phyloP scores from a whole-genome alignment of 148 eudicot genomes.

The Agrostemma githago region DNA sequence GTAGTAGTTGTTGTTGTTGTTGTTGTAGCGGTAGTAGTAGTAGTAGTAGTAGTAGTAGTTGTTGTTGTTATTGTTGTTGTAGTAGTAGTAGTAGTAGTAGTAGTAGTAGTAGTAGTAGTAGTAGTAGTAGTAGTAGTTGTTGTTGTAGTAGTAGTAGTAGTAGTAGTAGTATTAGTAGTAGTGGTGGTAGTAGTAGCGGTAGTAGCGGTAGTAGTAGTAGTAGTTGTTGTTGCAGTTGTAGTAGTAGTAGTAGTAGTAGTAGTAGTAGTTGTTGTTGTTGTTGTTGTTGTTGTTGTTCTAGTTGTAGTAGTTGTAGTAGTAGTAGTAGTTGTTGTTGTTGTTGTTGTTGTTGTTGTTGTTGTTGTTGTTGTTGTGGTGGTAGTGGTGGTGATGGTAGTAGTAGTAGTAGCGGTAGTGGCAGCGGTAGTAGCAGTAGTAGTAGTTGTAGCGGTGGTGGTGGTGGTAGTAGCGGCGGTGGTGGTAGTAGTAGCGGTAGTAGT shows the following conservation, averaged over 20 bases:
- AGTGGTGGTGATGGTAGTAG: not conserved
- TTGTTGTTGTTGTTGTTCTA: not conserved
- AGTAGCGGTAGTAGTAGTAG: conserved; percentile 2
- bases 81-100: conserved; percentile 7
- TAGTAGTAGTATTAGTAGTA: no score
- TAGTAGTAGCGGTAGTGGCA: conserved; percentile 4
- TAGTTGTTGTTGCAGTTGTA: not conserved
- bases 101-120: not conserved
- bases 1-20: not conserved
- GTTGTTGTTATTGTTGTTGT: no score
- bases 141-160: not conserved
- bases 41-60: conserved; percentile 7
- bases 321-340: not conserved
- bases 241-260: conserved; percentile 3
- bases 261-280: not conserved
- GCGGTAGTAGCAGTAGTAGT: conserved; percentile 3
- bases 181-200: not conserved
- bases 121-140: conserved; percentile 1
- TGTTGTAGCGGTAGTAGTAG: not conserved
- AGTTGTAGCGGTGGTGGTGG: conserved; percentile 1
- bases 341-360: not conserved
- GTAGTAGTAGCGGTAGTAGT: not conserved
- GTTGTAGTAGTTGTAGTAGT: conserved; percentile 5
- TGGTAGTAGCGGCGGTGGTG: not conserved
- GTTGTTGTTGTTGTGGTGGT: not conserved